Conservation (phyloP, 2,329 filamentous ascomycete genomes). For the Tolypocladium capitatum region DNA sequence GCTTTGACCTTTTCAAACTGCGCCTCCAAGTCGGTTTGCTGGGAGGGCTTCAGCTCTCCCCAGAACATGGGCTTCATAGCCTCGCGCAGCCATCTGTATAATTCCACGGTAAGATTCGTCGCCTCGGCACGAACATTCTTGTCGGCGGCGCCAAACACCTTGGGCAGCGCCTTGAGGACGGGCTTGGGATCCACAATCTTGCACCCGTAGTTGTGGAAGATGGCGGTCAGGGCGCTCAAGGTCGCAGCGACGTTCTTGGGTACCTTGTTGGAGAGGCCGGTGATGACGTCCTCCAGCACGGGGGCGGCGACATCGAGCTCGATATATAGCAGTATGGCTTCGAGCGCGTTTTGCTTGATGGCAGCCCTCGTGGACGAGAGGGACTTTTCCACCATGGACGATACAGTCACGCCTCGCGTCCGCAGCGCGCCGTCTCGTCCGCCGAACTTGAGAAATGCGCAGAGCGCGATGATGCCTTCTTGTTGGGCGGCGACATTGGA, state of each 20-base stretch:
- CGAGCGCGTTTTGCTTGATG: conserved; percentile 75
- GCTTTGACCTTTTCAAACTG: conserved; percentile 89
- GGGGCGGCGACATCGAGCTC: conserved; percentile 79
- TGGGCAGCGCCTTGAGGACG: conserved; percentile 74
- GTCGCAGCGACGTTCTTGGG: conserved; percentile 71
- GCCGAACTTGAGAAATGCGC: conserved; percentile 84
- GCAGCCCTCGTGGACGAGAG: conserved; percentile 76
- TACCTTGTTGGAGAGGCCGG: conserved; percentile 72
- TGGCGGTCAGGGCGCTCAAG: conserved; percentile 62
- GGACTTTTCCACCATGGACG: conserved; percentile 80
- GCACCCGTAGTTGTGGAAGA: conserved; percentile 90
- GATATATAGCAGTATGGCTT: conserved; percentile 77
- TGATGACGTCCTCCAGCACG: conserved; percentile 80
- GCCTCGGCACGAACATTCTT: conserved; percentile 96
- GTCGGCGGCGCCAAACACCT: conserved; percentile 89
- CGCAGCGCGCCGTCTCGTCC: conserved; percentile 66
- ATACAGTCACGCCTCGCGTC: conserved; percentile 63
- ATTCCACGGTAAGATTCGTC: conserved; percentile 79
- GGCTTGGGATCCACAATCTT: conserved; percentile 90
- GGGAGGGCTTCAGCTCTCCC: conserved; percentile 86
- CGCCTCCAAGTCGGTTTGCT: conserved; percentile 86
- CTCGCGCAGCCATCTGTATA: conserved; percentile 94
- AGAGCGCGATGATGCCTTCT: conserved; percentile 77
- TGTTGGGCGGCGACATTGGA: conserved; percentile 95
- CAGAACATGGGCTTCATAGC: conserved; percentile 98